phyloP scores from a whole-genome alignment of 2,329 filamentous ascomycete genomes.

The Rhexocercosporidium sp. region DNA sequence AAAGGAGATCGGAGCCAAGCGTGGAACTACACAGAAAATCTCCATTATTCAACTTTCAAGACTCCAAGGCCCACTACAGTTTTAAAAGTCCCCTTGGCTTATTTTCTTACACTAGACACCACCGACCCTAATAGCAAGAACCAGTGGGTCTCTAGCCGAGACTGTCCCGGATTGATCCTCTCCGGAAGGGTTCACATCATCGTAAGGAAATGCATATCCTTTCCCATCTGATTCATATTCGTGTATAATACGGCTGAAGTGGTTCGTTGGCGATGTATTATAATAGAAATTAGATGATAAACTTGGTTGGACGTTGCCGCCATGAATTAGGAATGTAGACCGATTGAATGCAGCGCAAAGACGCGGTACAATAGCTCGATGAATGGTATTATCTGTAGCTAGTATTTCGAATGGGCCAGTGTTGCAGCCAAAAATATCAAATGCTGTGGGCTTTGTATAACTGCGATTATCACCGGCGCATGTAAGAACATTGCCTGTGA shows the following conservation, averaged over 20 bases:
- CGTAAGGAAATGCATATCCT: constrained; percentile 9
- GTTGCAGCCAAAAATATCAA: constrained; percentile 5
- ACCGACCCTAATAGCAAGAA: constrained; percentile 2
- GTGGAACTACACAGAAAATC: no score
- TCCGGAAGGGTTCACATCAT: constrained; percentile 3
- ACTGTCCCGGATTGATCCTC: constrained; percentile 4
- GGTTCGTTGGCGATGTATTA: constrained; percentile 1
- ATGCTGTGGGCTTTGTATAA: background rate
- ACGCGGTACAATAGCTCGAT: constrained; percentile 4
- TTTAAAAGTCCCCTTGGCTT: no score
- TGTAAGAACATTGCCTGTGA: background rate
- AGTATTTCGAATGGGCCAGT: background rate
- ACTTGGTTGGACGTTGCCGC: constrained; percentile 1
- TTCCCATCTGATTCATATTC: background rate
- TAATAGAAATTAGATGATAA: background rate
- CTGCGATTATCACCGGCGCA: constrained; percentile 3
- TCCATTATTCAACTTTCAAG: no score
- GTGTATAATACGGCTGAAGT: constrained; percentile 4
- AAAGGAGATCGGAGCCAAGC: no score
- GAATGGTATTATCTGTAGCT: background rate
- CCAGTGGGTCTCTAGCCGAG: constrained; percentile 2
- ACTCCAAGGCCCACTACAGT: no score
- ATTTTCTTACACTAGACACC: no score
- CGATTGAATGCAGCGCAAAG: constrained; percentile 9
- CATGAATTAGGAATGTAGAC: background rate